Evolutionary conservation across 2,329 filamentous ascomycete genomes (phyloP), one percentile per base, ranked within the genome.

Genomic region (Didymella exigua): DNA sequence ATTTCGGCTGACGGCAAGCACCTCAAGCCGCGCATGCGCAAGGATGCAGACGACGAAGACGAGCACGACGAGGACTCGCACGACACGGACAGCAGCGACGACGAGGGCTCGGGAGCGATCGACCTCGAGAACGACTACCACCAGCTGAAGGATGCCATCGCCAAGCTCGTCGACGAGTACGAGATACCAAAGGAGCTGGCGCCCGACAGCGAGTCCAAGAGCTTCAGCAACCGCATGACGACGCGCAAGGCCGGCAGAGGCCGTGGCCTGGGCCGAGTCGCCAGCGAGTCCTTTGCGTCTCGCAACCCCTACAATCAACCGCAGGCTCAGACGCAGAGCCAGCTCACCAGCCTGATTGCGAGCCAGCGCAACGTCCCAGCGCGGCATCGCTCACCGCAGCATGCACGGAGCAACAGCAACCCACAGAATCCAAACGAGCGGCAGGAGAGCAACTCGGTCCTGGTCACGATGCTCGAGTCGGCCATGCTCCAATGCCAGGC

Each of bases 41-140:
- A 89, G 73, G 90, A 89, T 31, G 75, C 79, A 2, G 87, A 89
- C 26, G 82, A 86, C 29, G 86, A 78, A 31, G 74, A 90, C 14
- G 83, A 84, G 83, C 11, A 87, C 24, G 85, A 88, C 37, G 86
- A 89, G 24, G 81, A 82, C 16, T 78, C 76, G 1, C 78, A 79
- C 19, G 81, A 83, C 18, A 76, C 71, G 50, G 81, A 84, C 38
- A 78, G 78, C 61, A 78, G 76, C 36, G 77, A 79, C 29, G 78
- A 79, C 27, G 77, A 80, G 49, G 74, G 75, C 18, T 65, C 72
- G 5, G 73, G 71, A 2, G 75, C 79, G 34, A 69, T 81, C 0
- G 89, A 90, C 47, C 78, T 91, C 3, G 87, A 90, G 71, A 90
- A 89, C 64, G 89, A 92, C 67, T 92, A 93, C 62, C 89, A 92